A percentile compares a stretch with the other conserved stretches of the same genome.
Conservation (phyloP, 2,329 filamentous ascomycete species). For the Exserohilum rostratum region DNA sequence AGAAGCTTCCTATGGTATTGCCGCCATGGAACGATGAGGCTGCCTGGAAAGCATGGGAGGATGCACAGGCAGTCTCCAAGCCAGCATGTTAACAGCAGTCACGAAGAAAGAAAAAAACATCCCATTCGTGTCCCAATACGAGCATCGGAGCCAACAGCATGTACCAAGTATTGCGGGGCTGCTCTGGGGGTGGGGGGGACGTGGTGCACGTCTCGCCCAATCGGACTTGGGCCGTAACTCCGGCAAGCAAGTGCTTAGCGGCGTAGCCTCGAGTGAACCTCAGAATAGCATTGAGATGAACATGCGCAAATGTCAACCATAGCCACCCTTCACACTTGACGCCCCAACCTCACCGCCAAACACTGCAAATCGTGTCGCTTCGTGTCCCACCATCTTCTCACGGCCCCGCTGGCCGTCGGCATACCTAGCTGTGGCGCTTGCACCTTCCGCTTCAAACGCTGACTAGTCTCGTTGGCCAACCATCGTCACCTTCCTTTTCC, state of each 20-base stretch:
- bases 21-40: constrained; percentile 59
- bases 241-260: constrained; percentile 13
- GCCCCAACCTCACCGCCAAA: background rate
- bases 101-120: background rate
- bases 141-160: background rate
- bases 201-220: constrained; percentile 1
- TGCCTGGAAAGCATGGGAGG: constrained; percentile 40
- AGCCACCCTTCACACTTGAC: background rate
- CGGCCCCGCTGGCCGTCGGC: constrained; percentile 5
- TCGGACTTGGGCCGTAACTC: constrained; percentile 16
- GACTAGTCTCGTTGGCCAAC: constrained; percentile 3
- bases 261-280: constrained; percentile 10
- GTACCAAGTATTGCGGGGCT: constrained; percentile 2
- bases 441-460: constrained; percentile 9
- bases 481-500: background rate
- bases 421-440: constrained; percentile 1
- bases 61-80: constrained; percentile 2
- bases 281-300: constrained; percentile 6
- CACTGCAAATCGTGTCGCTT: background rate
- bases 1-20: constrained; percentile 58
- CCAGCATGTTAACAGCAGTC: background rate
- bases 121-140: background rate
- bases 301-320: constrained; percentile 2
- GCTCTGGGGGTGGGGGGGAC: background rate
- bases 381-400: background rate